Conservation (phyloP, 108 stramenopile genomes). For the Ochromonas danica region DNA sequence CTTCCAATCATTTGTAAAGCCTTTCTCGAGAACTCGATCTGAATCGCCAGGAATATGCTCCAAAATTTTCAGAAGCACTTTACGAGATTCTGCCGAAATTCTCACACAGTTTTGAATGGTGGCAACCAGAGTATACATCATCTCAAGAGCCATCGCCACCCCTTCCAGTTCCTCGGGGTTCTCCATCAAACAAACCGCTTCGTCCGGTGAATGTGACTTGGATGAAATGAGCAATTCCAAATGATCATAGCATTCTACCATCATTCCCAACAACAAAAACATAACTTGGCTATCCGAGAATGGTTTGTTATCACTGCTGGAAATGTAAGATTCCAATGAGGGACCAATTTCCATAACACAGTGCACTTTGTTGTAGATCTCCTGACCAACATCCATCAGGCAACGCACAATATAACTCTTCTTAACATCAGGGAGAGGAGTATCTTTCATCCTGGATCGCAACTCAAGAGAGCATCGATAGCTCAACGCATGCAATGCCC, state of each 20-base stretch:
- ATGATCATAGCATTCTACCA: neutral
- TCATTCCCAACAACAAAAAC: neutral
- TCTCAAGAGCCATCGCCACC: no score
- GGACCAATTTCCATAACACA: neutral
- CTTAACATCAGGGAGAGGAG: neutral
- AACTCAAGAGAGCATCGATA: slow-evolving; percentile 1
- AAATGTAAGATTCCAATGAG: neutral
- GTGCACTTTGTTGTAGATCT: neutral
- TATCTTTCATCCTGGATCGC: neutral
- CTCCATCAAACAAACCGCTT: no score
- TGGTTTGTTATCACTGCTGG: neutral
- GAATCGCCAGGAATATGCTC: no score
- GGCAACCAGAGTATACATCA: no score
- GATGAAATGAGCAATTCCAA: neutral
- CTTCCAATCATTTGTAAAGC: no score
- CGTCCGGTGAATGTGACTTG: no score
- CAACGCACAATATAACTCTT: neutral
- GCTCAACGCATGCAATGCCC: neutral
- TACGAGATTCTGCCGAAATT: no score
- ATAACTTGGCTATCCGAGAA: neutral
- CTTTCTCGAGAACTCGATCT: no score
- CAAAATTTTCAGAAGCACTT: no score
- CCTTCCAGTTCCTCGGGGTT: no score
- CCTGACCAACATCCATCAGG: no score
- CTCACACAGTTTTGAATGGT: no score